A percentile compares a stretch with the other conserved stretches of the same genome.
These are phyloP conservation scores for Aurantiochytrium sp. DNA, from an alignment of 108 stramenopile species.

Conservation along the genomic window DNA sequence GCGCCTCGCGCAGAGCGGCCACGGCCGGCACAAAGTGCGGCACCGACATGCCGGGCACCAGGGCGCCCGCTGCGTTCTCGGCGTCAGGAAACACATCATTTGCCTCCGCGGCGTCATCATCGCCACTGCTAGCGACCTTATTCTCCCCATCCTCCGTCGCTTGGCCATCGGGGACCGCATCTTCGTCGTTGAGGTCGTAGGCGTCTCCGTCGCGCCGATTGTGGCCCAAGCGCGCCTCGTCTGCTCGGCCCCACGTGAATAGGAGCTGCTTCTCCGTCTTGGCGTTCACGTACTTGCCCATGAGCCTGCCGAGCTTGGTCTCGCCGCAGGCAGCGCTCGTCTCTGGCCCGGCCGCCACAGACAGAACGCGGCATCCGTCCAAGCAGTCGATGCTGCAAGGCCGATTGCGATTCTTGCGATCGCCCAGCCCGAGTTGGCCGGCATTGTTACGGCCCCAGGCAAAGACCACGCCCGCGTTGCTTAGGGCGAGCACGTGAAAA, in stretches of 20 bases:
- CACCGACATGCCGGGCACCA: background rate
- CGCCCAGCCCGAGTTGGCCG: background rate
- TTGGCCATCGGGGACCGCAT: background rate
- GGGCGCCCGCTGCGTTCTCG: background rate
- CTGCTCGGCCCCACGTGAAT: background rate
- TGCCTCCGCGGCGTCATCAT: background rate
- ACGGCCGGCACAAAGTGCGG: background rate
- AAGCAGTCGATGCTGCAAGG: background rate
- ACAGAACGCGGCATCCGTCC: background rate
- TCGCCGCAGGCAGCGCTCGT: constrained; percentile 10
- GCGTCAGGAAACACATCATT: background rate
- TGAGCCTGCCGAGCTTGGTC: background rate
- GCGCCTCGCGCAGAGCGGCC: background rate
- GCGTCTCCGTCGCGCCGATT: background rate
- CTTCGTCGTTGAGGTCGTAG: background rate
- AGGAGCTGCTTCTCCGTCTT: background rate
- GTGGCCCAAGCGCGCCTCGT: background rate
- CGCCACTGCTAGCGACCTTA: no score
- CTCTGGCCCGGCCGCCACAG: background rate
- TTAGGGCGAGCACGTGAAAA: background rate
- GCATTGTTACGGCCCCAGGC: constrained; percentile 9
- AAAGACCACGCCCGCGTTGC: background rate
- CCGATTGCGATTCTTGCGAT: background rate
- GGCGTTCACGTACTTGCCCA: background rate
- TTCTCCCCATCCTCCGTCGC: background rate